phyloP scores from a whole-genome alignment of 495 filamentous ascomycete genomes.

The Hypomontagnella monticulosa region DNA sequence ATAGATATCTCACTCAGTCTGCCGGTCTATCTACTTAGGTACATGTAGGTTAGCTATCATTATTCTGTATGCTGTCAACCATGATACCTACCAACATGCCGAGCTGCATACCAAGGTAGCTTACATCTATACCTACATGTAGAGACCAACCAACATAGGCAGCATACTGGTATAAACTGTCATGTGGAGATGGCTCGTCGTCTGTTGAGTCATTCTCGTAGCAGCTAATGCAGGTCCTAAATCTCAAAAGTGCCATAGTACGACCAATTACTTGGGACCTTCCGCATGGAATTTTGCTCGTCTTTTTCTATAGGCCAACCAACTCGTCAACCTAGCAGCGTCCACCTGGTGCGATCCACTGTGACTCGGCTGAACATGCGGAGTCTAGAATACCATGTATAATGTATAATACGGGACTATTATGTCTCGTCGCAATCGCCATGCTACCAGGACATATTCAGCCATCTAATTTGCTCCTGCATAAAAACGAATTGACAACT shows the following conservation, averaged over 20 bases:
- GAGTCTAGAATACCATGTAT: neutral
- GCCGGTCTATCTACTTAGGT: too few species aligned
- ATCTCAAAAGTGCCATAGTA: slow-evolving; percentile 20
- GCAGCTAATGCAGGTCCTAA: slow-evolving; percentile 40
- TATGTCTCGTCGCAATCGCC: slow-evolving; percentile 15
- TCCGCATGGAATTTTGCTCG: slow-evolving; percentile 3
- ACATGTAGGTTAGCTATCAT: too few species aligned
- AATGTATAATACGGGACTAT: neutral
- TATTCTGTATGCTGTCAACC: too few species aligned
- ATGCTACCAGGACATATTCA: slow-evolving; percentile 15
- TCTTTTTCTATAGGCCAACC: slow-evolving; percentile 23
- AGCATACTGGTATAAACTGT: neutral
- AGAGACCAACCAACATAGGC: slow-evolving; percentile 8
- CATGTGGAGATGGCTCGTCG: slow-evolving; percentile 30
- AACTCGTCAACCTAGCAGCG: slow-evolving; percentile 3
- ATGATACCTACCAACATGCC: too few species aligned
- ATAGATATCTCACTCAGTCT: too few species aligned
- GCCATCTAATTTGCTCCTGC: slow-evolving; percentile 38
- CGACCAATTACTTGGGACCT: slow-evolving; percentile 11
- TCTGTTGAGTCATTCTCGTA: slow-evolving; percentile 39
- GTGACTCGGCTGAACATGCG: slow-evolving; percentile 23
- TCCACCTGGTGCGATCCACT: slow-evolving; percentile 19
- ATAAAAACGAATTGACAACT: slow-evolving; percentile 38
- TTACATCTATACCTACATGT: neutral
- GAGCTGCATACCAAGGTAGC: neutral